A percentile compares a stretch with the other conserved stretches of the same genome.
These are phyloP conservation scores for Ustilago bromivora DNA, from an alignment of 1,284 basidiomycete species.

Conservation along the genomic window DNA sequence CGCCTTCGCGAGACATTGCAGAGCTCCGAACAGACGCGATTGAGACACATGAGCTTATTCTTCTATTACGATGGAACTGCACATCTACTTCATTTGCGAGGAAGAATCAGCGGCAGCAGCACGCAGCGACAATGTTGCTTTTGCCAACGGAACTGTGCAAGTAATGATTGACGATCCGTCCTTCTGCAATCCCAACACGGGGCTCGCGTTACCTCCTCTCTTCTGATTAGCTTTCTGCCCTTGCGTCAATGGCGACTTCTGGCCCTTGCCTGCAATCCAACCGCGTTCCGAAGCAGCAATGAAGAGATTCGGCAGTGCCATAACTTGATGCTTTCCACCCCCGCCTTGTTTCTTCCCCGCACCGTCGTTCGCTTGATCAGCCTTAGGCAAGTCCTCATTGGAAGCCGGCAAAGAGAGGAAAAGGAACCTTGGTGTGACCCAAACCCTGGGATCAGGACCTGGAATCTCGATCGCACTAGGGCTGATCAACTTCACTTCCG, in stretches of 20 bases:
- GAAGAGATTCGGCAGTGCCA: conserved; percentile 58
- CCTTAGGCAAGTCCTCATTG: conserved; percentile 28
- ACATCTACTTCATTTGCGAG: background rate
- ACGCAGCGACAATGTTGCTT: conserved; percentile 34
- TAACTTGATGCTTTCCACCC: conserved; percentile 41
- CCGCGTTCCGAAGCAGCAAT: conserved; percentile 53
- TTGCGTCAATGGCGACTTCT: conserved; percentile 5
- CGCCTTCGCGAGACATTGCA: background rate
- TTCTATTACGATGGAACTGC: background rate
- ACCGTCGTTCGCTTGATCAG: conserved; percentile 4
- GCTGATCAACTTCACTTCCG: conserved; percentile 30
- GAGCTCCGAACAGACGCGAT: background rate
- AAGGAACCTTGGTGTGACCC: conserved; percentile 52
- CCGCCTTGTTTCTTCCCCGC: conserved; percentile 3
- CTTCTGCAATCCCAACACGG: conserved; percentile 26
- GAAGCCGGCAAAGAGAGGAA: conserved; percentile 49
- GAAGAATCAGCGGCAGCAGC: conserved; percentile 4
- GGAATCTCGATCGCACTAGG: conserved; percentile 54
- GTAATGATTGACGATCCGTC: conserved; percentile 40
- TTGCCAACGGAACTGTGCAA: conserved; percentile 42
- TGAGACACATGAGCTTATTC: background rate
- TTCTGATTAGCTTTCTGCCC: conserved; percentile 13
- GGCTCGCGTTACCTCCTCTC: conserved; percentile 3
- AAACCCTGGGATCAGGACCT: conserved; percentile 48
- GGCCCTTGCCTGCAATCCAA: conserved; percentile 52